phyloP scores from a whole-genome alignment of 495 filamentous ascomycete species.

The Hypoxylon fragiforme region DNA sequence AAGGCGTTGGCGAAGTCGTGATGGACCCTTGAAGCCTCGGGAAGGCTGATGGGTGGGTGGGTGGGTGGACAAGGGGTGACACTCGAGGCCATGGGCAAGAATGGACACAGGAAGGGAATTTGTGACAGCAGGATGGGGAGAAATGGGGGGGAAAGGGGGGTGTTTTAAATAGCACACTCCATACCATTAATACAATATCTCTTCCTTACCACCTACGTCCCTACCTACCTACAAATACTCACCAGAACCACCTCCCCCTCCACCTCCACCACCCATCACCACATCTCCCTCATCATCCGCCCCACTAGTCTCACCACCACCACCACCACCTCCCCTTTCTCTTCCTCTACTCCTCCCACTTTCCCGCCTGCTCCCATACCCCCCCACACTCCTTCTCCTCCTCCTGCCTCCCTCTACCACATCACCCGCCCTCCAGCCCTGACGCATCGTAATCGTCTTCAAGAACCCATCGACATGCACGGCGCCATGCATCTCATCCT shows the following conservation, averaged over 20 bases:
- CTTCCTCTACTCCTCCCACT: constrained; percentile 1
- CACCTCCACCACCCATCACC: constrained; percentile 10
- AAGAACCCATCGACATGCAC: constrained; percentile 59
- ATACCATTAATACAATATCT: not conserved
- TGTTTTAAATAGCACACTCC: not conserved
- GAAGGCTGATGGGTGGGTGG: not conserved
- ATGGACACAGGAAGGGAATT: not conserved
- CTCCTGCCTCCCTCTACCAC: constrained; percentile 9
- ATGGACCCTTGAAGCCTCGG: no score
- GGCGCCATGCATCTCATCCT: constrained; percentile 56
- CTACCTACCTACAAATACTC: no score
- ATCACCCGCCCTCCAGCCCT: constrained; percentile 36
- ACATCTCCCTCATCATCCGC: constrained; percentile 27
- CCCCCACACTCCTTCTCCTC: constrained; percentile 18
- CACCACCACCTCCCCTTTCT: constrained; percentile 14
- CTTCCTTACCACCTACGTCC: not conserved
- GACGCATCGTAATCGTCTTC: constrained; percentile 41
- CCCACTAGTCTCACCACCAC: no score
- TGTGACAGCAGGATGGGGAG: not conserved
- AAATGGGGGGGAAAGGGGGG: not conserved
- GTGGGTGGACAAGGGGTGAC: not conserved
- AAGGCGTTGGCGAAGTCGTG: constrained; percentile 33
- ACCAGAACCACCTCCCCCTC: not conserved
- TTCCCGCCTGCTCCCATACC: not conserved
- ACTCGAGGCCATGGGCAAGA: not conserved